These are phyloP conservation scores for Arthrinium phaeospermum DNA, from an alignment of 2,329 filamentous ascomycete genomes.

Conservation along the genomic window DNA sequence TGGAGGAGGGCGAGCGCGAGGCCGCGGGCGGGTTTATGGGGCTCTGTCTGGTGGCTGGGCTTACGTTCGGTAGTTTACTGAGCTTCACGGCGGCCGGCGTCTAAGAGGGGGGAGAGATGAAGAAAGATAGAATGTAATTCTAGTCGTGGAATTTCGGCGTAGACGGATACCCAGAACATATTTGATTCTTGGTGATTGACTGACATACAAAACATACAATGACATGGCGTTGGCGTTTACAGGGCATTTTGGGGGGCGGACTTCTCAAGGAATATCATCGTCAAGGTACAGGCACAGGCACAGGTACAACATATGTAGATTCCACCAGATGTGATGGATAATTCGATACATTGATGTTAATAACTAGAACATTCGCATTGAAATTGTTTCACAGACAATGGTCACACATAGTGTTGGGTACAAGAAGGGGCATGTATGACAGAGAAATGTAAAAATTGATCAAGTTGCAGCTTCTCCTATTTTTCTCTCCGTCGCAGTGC, in stretches of 20 bases:
- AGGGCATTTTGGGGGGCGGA: background rate
- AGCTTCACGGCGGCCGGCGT: conserved; percentile 76
- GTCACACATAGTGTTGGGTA: too few relatives aligned
- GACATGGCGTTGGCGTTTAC: conserved; percentile 1
- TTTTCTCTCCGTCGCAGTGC: background rate
- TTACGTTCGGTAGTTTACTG: conserved; percentile 84
- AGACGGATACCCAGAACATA: background rate
- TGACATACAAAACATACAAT: background rate
- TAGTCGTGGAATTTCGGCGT: background rate
- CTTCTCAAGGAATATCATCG: background rate
- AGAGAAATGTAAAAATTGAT: background rate
- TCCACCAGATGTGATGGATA: background rate
- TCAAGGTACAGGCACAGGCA: background rate
- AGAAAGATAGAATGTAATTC: too few relatives aligned
- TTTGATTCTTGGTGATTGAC: background rate
- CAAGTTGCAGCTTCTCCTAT: background rate
- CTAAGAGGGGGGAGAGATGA: conserved; percentile 27
- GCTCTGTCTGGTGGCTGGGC: conserved; percentile 81
- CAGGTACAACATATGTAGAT: background rate
- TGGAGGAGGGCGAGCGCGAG: conserved; percentile 82
- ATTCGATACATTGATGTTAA: background rate
- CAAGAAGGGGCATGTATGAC: background rate
- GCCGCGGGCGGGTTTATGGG: conserved; percentile 95
- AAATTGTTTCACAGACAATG: background rate
- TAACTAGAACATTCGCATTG: background rate